Percentiles rank a stretch among this genome's conserved stretches.
phyloP scores from a whole-genome alignment of 352 stramenopile genomes.

The Phytopythium vexans region DNA sequence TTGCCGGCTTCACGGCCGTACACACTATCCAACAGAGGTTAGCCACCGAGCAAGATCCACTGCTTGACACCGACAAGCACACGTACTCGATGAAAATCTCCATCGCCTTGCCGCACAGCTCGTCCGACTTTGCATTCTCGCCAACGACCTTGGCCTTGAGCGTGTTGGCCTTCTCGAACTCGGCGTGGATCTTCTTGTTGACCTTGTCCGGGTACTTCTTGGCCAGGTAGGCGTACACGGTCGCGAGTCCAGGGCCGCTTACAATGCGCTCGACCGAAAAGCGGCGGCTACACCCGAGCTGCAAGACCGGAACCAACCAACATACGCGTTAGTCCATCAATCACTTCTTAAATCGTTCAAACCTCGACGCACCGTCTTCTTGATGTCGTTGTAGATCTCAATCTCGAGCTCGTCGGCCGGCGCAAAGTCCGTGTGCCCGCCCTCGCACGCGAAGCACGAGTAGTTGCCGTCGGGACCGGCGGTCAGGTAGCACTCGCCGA shows the following conservation, averaged over 20 bases:
- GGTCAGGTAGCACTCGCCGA: conserved; percentile 97
- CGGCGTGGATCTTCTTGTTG: conserved; percentile 70
- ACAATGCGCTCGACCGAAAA: conserved; percentile 97
- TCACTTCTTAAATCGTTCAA: not conserved
- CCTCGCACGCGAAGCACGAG: conserved; percentile 92
- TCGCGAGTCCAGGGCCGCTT: conserved; percentile 92
- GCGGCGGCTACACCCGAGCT: conserved; percentile 83
- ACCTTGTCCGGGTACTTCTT: conserved; percentile 89
- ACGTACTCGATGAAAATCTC: conserved; percentile 93
- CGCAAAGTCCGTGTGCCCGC: conserved; percentile 95
- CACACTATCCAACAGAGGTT: conserved; percentile 30
- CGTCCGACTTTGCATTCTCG: conserved; percentile 80
- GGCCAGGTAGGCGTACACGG: conserved; percentile 95
- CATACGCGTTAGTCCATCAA: not conserved
- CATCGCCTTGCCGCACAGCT: conserved; percentile 87
- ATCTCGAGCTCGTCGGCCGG: conserved; percentile 87
- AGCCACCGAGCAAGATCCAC: not conserved
- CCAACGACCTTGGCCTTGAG: conserved; percentile 84
- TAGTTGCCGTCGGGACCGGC: conserved; percentile 82
- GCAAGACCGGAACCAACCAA: conserved; percentile 9
- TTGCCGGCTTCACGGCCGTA: conserved; percentile 95
- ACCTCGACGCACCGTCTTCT: conserved; percentile 30
- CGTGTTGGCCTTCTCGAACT: conserved; percentile 57
- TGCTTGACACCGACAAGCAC: not conserved
- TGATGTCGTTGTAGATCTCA: conserved; percentile 80